phyloP scores from a whole-genome alignment of 192 early-diverging fungal species.

The Pecoramyces ruminantium region DNA sequence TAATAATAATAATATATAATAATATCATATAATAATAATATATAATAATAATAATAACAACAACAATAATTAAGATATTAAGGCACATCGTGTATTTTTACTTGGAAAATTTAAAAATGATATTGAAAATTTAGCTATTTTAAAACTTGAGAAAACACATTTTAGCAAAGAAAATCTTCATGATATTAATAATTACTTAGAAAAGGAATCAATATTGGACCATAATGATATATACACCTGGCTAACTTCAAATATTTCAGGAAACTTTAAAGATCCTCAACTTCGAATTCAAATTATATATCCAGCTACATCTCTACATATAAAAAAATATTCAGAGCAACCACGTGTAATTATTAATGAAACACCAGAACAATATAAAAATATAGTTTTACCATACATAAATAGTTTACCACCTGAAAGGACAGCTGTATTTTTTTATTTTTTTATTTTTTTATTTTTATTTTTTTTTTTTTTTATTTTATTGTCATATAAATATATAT shows the following conservation, averaged over 20 bases:
- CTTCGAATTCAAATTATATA: constrained; percentile 4
- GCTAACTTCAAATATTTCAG: not conserved
- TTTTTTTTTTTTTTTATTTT: too few species aligned
- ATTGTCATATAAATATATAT: too few species aligned
- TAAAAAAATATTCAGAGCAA: constrained; percentile 51
- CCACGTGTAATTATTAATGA: constrained; percentile 37
- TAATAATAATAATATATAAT: too few species aligned
- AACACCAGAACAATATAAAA: constrained; percentile 39
- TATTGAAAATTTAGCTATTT: not conserved
- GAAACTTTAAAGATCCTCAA: not conserved
- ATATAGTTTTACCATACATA: constrained; percentile 36
- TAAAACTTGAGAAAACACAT: not conserved
- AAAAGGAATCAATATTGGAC: not conserved
- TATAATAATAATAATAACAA: too few species aligned
- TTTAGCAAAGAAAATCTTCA: not conserved
- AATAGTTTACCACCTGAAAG: constrained; percentile 32
- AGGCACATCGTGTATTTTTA: not conserved
- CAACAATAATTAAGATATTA: too few species aligned
- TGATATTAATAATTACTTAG: not conserved
- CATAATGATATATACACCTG: not conserved
- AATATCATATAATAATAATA: too few species aligned
- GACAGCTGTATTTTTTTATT: not conserved
- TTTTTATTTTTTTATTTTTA: too few species aligned
- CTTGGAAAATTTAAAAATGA: not conserved
- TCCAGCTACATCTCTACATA: constrained; percentile 19